Base-by-base conservation (phyloP, 345 rosid species). In the Eucalyptus cloeziana region DNA sequence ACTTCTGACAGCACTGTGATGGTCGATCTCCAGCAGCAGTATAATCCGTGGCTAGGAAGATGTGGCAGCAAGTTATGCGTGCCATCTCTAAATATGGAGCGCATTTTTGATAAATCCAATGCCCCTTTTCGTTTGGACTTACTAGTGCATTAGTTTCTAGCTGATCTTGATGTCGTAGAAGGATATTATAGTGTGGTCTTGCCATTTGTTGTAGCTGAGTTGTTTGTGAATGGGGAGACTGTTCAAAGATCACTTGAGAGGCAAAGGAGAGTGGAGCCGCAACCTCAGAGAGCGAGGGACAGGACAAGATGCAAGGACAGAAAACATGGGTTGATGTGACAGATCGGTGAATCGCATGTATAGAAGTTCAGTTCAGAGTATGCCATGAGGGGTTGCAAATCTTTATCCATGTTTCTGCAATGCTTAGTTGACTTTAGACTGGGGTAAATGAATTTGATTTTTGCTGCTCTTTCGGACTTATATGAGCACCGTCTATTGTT, bases 291-390 rank as follows among this genome's bases (percentile, higher is more conserved):
- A 93, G 97, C 96, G 19, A 94, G 95, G 87, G 99, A 98, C 90
- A 93, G 99, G 92, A 97, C 99, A 30, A 96, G 99, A 93, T 97
- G 94, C 92, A 96, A 98, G 80, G 99, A 97, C 92, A 91, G 97
- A 90, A 90, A 95, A 94, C 89, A 91, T 88, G 87, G 90, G 96
- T 58, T 95, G 93, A 95, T 87, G 67, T 5, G 56, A n/a, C 45
- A 27, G 10, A 86, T 51, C 2, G 44, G 13, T 3, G 44, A 10
- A 33, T 21, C 10, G 54, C 33, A 31, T 51, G 64, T 33, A 86
- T 10, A 51, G 25, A 17, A 14, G 87, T 14, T 31, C 4, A 6
- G 47, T 37, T 22, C 16, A 52, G 8, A 50, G 87, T 21, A 51
- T 1, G 25, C 44, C 87, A 0, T 14, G 67, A 17, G n/a, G 87